Conservation (phyloP, 2,329 filamentous ascomycete species). For the Aquanectria penicillioides region DNA sequence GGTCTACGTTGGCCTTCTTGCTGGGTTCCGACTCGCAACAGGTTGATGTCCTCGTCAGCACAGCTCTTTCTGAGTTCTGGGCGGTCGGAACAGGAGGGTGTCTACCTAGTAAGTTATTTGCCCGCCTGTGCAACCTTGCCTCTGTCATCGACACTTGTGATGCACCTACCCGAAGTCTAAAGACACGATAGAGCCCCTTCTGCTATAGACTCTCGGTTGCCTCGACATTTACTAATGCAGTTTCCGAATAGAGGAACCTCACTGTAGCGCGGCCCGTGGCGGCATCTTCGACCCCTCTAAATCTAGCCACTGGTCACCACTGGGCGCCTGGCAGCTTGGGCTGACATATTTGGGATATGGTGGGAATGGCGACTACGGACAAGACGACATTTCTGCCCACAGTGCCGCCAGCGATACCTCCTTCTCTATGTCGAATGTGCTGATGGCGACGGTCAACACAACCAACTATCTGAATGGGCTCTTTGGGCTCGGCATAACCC, state of each 20-base stretch:
- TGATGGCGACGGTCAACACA: slow-evolving; percentile 64
- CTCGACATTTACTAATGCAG: background rate
- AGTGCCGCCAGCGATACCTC: slow-evolving; percentile 50
- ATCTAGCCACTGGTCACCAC: slow-evolving; percentile 67
- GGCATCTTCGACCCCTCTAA: slow-evolving; percentile 62
- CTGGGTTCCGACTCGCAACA: slow-evolving; percentile 53
- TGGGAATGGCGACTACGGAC: slow-evolving; percentile 73
- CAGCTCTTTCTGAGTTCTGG: slow-evolving; percentile 77
- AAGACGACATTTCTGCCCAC: slow-evolving; percentile 58
- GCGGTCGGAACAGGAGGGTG: slow-evolving; percentile 70
- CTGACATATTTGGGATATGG: slow-evolving; percentile 66
- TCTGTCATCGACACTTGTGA: background rate
- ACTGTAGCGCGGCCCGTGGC: slow-evolving; percentile 68
- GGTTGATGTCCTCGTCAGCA: slow-evolving; percentile 65
- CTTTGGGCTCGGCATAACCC: slow-evolving; percentile 66
- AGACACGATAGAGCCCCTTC: too few relatives aligned
- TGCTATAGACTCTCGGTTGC: too few relatives aligned
- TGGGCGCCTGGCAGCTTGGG: slow-evolving; percentile 70
- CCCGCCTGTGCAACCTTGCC: background rate
- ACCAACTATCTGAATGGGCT: slow-evolving; percentile 65
- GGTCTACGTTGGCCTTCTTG: slow-evolving; percentile 73
- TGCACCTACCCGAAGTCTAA: too few relatives aligned
- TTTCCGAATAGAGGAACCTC: slow-evolving; percentile 52
- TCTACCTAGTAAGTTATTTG: slow-evolving; percentile 52
- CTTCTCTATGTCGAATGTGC: slow-evolving; percentile 55